Conservation (phyloP, 106 monocot genomes). For the Allium fistulosum region DNA sequence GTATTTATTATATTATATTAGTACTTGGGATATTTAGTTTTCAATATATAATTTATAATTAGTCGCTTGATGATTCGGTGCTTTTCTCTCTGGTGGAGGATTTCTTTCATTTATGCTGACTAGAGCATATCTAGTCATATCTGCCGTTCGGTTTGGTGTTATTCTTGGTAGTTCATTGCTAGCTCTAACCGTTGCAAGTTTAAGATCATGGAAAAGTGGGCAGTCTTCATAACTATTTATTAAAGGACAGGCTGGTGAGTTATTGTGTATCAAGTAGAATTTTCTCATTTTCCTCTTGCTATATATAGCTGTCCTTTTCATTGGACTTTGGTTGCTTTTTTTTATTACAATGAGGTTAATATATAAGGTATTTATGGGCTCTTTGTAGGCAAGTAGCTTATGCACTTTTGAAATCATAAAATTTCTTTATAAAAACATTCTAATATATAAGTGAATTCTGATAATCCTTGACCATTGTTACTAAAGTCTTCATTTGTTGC, state of each 20-base stretch:
- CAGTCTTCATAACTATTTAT: constrained; percentile 39
- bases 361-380: too few relatives aligned
- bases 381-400: too few relatives aligned
- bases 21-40: too few relatives aligned
- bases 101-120: constrained; percentile 88
- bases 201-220: constrained; percentile 61
- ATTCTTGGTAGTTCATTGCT: constrained; percentile 69
- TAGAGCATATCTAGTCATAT: constrained; percentile 51
- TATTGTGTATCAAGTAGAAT: neutral
- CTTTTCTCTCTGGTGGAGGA: constrained; percentile 62
- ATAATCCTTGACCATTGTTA: too few relatives aligned
- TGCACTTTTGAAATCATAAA: too few relatives aligned
- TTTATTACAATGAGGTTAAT: too few relatives aligned
- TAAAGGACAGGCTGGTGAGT: constrained; percentile 82
- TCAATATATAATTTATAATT: too few relatives aligned
- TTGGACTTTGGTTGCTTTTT: too few relatives aligned
- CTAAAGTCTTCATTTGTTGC: too few relatives aligned
- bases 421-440: neutral
- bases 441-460: neutral
- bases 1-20: too few relatives aligned
- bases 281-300: too few relatives aligned
- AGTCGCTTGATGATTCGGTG: neutral
- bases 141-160: constrained; percentile 83
- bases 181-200: constrained; percentile 51
- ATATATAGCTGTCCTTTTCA: too few relatives aligned